Percentiles rank a stretch among this genome's conserved stretches.
phyloP scores from a whole-genome alignment of 495 filamentous ascomycete species.

The Jackrogersella minutella region DNA sequence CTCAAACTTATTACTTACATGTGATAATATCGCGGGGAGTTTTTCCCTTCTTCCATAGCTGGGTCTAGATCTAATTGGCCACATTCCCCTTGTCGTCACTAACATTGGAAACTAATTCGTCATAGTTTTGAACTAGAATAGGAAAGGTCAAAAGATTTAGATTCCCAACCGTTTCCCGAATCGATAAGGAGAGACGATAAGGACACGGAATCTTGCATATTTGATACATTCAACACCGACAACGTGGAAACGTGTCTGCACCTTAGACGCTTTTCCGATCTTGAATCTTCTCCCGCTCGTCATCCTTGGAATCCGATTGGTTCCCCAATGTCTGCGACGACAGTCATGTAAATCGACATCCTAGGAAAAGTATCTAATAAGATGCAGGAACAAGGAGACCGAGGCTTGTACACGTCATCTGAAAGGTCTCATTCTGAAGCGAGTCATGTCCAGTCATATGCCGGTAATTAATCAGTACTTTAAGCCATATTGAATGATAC shows the following conservation, averaged over 20 bases:
- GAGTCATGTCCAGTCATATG: conserved; percentile 25
- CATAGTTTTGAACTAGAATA: conserved; percentile 3
- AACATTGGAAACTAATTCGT: conserved; percentile 3
- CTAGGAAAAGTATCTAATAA: neutral
- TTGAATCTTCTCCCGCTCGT: neutral
- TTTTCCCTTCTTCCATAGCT: neutral
- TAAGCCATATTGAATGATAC: conserved; percentile 1
- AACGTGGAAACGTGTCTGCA: conserved; percentile 31
- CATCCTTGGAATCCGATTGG: conserved; percentile 21
- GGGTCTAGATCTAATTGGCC: conserved; percentile 18
- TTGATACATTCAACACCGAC: conserved; percentile 10
- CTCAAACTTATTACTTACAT: conserved; percentile 29
- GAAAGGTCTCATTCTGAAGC: neutral
- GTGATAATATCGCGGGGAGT: conserved; percentile 31
- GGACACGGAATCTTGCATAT: neutral
- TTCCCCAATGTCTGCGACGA: conserved; percentile 16
- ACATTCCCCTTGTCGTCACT: neutral
- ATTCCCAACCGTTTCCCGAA: conserved; percentile 21
- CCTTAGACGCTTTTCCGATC: neutral
- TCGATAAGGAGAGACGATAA: neutral
- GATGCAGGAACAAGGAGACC: conserved; percentile 25
- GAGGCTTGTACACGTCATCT: conserved; percentile 35
- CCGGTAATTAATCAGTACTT: conserved; percentile 15
- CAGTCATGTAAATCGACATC: neutral
- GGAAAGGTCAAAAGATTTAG: conserved; percentile 1